Conservation (phyloP, 192 early-diverging fungal genomes). For the Dispira simplex region DNA sequence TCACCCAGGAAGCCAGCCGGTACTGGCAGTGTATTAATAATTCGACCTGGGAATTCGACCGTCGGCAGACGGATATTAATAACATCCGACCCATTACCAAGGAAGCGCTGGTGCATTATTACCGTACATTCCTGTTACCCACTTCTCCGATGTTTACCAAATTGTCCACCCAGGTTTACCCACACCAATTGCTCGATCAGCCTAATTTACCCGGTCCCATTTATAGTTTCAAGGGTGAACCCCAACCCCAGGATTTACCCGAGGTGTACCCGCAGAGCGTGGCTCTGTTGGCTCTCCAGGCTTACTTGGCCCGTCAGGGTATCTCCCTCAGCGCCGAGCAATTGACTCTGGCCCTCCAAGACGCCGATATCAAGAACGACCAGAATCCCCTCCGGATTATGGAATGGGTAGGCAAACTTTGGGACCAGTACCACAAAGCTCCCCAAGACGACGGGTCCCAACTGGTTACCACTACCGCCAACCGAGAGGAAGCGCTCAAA, state of each 20-base stretch:
- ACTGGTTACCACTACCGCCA: neutral
- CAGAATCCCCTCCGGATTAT: neutral
- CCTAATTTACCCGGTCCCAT: neutral
- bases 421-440: neutral
- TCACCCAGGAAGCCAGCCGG: slow-evolving; percentile 46
- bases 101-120: slow-evolving; percentile 22
- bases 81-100: slow-evolving; percentile 13
- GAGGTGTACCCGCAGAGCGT: neutral
- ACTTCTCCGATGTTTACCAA: slow-evolving; percentile 4
- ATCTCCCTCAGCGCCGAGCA: neutral
- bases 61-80: slow-evolving; percentile 18
- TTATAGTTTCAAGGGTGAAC: neutral
- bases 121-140: slow-evolving; percentile 19
- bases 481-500: neutral
- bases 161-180: neutral
- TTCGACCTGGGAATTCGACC: slow-evolving; percentile 72
- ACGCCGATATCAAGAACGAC: neutral
- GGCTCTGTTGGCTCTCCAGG: slow-evolving; percentile 6
- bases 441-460: neutral
- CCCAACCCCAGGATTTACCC: neutral
- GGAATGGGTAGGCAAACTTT: neutral
- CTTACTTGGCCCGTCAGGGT: slow-evolving; percentile 1
- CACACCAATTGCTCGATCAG: neutral
- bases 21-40: slow-evolving; percentile 53
- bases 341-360: neutral